phyloP scores from a whole-genome alignment of 768 basidiomycete species.

The Mycena latifolia region DNA sequence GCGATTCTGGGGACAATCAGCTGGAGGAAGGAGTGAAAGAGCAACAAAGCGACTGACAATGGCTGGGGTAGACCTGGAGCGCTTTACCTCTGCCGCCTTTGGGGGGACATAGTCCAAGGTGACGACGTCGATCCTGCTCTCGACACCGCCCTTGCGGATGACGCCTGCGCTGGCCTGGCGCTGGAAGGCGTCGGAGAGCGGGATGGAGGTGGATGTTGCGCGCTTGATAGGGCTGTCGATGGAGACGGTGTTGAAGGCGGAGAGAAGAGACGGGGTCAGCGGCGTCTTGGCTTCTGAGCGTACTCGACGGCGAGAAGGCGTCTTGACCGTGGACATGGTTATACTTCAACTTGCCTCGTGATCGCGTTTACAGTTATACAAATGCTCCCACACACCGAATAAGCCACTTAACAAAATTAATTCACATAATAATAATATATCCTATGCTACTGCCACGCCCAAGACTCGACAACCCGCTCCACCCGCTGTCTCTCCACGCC shows the following conservation, averaged over 20 bases:
- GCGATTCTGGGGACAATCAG: constrained; percentile 45
- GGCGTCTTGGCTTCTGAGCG: constrained; percentile 66
- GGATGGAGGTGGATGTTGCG: constrained; percentile 58
- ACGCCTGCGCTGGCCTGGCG: constrained; percentile 77
- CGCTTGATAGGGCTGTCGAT: constrained; percentile 72
- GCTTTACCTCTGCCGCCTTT: constrained; percentile 68
- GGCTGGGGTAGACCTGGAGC: constrained; percentile 81
- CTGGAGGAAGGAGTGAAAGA: constrained; percentile 18
- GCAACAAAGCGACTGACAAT: constrained; percentile 51
- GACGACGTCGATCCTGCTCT: constrained; percentile 82
- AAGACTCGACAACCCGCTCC: constrained; percentile 75
- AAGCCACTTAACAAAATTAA: not conserved
- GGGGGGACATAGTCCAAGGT: constrained; percentile 80
- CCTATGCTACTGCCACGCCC: constrained; percentile 61
- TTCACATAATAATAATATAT: constrained; percentile 17
- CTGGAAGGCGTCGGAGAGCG: constrained; percentile 65
- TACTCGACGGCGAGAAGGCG: constrained; percentile 60
- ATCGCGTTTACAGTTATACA: constrained; percentile 3
- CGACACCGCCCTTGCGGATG: constrained; percentile 82
- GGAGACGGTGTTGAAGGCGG: constrained; percentile 56
- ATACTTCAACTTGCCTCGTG: not conserved
- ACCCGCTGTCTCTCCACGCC: constrained; percentile 80
- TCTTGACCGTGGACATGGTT: constrained; percentile 48
- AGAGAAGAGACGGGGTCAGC: constrained; percentile 59
- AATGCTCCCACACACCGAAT: too few species aligned